These are phyloP conservation scores for Ascodesmis nigricans DNA, from an alignment of 495 filamentous ascomycete genomes.

Conservation along the genomic window DNA sequence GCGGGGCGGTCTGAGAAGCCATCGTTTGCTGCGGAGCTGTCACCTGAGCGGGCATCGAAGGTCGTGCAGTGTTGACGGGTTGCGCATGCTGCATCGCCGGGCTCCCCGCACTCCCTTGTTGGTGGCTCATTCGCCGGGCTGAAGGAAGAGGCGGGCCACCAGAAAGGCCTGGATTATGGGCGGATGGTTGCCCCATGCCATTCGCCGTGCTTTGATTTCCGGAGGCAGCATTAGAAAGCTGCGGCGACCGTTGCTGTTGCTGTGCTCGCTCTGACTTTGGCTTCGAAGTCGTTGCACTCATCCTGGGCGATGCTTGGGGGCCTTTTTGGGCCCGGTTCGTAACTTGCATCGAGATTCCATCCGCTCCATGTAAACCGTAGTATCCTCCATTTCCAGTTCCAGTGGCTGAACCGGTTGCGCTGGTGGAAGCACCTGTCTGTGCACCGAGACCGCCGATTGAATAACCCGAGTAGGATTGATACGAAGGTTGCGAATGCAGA, in stretches of 20 bases:
- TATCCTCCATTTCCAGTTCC: neutral
- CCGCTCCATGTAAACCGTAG: constrained; percentile 5
- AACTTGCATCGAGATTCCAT: constrained; percentile 13
- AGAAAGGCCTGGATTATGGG: constrained; percentile 1
- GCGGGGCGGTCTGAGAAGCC: constrained; percentile 14
- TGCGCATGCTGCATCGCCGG: constrained; percentile 21
- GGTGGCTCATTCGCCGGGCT: constrained; percentile 20
- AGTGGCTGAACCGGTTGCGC: neutral
- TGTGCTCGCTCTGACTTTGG: constrained; percentile 17
- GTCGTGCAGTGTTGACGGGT: constrained; percentile 18
- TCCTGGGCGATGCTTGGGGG: constrained; percentile 17
- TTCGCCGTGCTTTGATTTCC: constrained; percentile 7
- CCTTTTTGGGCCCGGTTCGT: constrained; percentile 10
- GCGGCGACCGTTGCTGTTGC: constrained; percentile 16
- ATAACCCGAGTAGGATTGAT: constrained; percentile 4
- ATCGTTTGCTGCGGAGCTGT: constrained; percentile 16
- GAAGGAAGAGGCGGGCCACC: constrained; percentile 2
- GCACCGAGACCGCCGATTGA: too few species aligned
- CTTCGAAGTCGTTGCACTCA: constrained; percentile 13
- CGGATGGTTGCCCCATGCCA: constrained; percentile 10
- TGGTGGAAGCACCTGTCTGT: neutral
- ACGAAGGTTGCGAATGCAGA: constrained; percentile 12
- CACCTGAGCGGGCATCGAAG: constrained; percentile 22
- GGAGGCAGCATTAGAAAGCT: constrained; percentile 16
- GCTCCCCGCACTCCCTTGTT: constrained; percentile 18